phyloP scores from a whole-genome alignment of 129 eudicot genomes.

The Flaveria robusta region DNA sequence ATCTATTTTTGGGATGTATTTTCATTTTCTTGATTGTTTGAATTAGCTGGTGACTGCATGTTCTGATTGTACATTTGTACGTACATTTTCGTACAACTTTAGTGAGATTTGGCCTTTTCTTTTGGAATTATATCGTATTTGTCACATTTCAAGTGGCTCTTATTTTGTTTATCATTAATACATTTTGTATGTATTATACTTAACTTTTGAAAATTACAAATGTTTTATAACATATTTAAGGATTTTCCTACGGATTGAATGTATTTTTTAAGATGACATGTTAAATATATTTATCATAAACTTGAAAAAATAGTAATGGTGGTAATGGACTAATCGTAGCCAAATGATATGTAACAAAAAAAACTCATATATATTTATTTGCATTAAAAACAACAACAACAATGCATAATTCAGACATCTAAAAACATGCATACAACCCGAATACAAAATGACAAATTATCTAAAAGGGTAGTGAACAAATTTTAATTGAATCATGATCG shows the following conservation, averaged over 20 bases:
- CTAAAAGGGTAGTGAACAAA: no score
- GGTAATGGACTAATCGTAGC: no score
- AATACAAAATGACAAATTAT: no score
- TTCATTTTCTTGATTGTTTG: background rate
- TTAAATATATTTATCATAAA: no score
- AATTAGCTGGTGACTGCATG: background rate
- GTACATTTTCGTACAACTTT: constrained; percentile 4
- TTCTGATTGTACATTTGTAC: background rate
- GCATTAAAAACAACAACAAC: no score
- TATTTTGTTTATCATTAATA: background rate
- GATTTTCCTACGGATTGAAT: background rate
- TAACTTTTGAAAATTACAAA: background rate
- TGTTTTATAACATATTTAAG: no score
- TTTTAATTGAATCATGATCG: no score
- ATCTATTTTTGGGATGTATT: background rate
- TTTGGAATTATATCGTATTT: background rate
- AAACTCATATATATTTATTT: no score
- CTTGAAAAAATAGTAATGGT: no score
- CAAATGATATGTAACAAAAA: no score
- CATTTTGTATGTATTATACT: background rate
- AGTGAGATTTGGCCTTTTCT: background rate
- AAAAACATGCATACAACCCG: background rate
- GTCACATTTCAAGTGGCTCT: background rate
- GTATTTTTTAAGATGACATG: no score
- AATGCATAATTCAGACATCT: no score